A percentile compares a stretch with the other conserved stretches of the same genome.
These are phyloP conservation scores for Setaria italica DNA, from an alignment of 202 grass and related monocot genomes.

Conservation along the genomic window DNA sequence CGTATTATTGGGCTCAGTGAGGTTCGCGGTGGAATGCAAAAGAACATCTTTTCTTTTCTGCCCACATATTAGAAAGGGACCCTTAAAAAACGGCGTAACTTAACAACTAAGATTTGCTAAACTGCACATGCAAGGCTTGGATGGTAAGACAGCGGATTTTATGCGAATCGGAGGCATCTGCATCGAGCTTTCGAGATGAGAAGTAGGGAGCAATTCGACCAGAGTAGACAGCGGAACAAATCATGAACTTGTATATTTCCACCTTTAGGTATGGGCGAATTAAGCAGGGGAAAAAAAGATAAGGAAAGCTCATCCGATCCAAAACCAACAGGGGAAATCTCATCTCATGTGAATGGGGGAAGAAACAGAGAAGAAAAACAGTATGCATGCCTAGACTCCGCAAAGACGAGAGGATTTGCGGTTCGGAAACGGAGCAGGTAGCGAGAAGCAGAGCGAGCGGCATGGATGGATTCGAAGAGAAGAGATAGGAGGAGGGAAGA, in stretches of 20 bases:
- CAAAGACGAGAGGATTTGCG: neutral
- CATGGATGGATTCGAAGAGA: neutral
- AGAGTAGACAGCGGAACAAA: neutral
- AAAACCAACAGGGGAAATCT: neutral
- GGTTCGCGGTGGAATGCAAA: neutral
- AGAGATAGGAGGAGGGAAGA: neutral
- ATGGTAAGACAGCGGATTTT: neutral
- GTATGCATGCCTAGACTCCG: neutral
- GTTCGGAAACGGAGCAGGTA: neutral
- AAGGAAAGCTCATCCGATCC: neutral
- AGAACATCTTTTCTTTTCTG: neutral
- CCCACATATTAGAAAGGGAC: neutral
- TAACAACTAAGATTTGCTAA: slow-evolving; percentile 10
- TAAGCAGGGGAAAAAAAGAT: neutral
- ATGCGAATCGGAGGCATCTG: neutral
- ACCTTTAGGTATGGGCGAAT: neutral
- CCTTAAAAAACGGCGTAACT: neutral
- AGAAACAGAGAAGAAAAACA: neutral
- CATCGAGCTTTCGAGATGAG: neutral
- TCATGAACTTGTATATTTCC: neutral
- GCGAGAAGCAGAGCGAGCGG: neutral
- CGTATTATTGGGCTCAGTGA: neutral
- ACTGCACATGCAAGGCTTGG: neutral
- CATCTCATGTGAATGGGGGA: neutral
- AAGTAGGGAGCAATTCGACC: neutral